These are phyloP conservation scores for Pueraria montana DNA, from an alignment of 306 rosid genomes.

Conservation along the genomic window DNA sequence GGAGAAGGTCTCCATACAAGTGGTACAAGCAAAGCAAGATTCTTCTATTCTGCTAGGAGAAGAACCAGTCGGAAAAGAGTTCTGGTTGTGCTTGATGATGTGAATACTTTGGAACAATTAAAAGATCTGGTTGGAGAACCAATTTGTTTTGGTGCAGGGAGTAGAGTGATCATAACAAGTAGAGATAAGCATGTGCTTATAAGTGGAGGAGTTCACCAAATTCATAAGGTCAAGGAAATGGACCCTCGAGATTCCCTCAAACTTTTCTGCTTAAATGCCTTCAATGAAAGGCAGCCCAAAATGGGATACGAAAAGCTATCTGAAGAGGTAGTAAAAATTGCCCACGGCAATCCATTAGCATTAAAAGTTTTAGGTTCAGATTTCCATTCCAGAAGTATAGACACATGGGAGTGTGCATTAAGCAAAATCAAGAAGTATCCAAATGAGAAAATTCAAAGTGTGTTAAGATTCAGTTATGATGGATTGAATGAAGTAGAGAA, in stretches of 20 bases:
- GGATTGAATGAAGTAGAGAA: background rate
- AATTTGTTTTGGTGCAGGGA: constrained; percentile 9
- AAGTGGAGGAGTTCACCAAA: background rate
- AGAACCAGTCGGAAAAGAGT: background rate
- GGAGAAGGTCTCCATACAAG: background rate
- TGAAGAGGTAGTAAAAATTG: constrained; percentile 5
- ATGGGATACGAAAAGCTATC: constrained; percentile 13
- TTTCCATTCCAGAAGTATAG: background rate
- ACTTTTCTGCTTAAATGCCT: constrained; percentile 45
- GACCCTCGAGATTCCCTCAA: background rate
- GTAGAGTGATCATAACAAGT: constrained; percentile 39
- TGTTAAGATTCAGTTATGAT: constrained; percentile 34
- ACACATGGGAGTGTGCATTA: constrained; percentile 40
- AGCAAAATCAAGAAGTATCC: background rate
- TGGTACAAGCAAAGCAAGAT: background rate
- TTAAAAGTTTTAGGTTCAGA: constrained; percentile 41
- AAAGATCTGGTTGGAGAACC: background rate
- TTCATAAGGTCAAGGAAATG: background rate
- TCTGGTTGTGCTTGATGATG: constrained; percentile 34
- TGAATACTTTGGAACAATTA: background rate
- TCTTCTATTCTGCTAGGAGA: background rate
- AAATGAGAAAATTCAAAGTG: no score
- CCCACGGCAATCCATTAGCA: constrained; percentile 45
- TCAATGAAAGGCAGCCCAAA: background rate
- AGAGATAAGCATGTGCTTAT: constrained; percentile 16